Evolutionary conservation across 2,329 filamentous ascomycete genomes (phyloP), one percentile per base, ranked within the genome.

Genomic region (Lasiodiplodia gonubiensis): DNA sequence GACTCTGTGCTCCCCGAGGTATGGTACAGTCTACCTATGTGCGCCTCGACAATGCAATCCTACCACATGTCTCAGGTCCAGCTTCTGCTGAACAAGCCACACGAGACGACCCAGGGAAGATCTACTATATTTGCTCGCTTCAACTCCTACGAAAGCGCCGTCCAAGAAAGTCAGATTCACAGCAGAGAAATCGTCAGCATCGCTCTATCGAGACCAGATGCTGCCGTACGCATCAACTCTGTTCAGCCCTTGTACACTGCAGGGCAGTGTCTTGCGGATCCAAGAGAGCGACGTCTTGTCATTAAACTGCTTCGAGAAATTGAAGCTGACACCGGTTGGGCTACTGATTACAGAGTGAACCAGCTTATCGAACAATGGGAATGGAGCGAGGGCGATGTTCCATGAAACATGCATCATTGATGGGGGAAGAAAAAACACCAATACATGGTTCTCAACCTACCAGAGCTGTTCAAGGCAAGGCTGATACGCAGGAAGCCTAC

Each of bases 11-110:
- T 86, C 84, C 74, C 82, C 77, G 86, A 89, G 72, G 82, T 89
- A 14, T 90, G 88, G 87, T 89, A 88, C 74, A 84, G 84, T 64
- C 80, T 87, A 0, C 83, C 88, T 0, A 85, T 90, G 82, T 90
- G 88, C 75, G 87, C 86, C 0, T 87, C 88, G 2, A 87, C 87
- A 1, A 90, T 90, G 83, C 87, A 89, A 71, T 84, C 84, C 68
- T 90, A 89, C 70, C 86, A 90, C 71, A 89, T 90, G 80, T 86
- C 86, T 0, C 83, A 86, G 52, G 87, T 90, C 12, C 82, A 89
- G 4, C 74, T 90, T 0, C 81, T 88, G 14, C 82, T 89, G 70
- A 89, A 90, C 71, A 84, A 86, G 68, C 86, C 86, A 0, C 81
- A 84, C 18, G 84, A 89, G 67, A 85, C 83, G 0, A 84, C 86